These are phyloP conservation scores for Neofusicoccum kwambonambiense DNA, from an alignment of 2,329 filamentous ascomycete genomes.

Conservation along the genomic window DNA sequence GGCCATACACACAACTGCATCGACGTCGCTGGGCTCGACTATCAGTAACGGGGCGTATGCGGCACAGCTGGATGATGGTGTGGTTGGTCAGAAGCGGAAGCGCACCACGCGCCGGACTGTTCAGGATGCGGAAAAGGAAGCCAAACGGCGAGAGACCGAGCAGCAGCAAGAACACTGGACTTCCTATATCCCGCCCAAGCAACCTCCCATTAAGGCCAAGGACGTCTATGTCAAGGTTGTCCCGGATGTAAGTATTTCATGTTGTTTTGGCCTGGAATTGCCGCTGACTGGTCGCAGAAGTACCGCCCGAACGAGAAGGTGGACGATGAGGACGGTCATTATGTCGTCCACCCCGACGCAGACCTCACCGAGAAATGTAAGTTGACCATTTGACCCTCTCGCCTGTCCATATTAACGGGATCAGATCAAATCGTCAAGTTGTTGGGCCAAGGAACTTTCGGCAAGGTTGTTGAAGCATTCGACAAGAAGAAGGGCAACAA, in stretches of 20 bases:
- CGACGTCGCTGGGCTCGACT: conserved; percentile 77
- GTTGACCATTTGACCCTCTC: conserved; percentile 31
- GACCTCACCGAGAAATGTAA: conserved; percentile 86
- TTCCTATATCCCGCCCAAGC: conserved; percentile 81
- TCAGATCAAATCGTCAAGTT: conserved; percentile 84
- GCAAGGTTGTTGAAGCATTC: conserved; percentile 92
- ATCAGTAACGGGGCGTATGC: conserved; percentile 62
- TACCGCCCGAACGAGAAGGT: conserved; percentile 65
- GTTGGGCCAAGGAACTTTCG: conserved; percentile 95
- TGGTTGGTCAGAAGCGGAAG: conserved; percentile 85
- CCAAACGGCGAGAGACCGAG: conserved; percentile 66
- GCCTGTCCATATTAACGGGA: conserved; percentile 21
- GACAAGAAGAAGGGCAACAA: conserved; percentile 74
- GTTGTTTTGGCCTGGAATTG: conserved; percentile 15
- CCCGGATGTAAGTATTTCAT: conserved; percentile 52
- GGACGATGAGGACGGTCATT: conserved; percentile 96
- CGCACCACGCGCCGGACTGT: conserved; percentile 75
- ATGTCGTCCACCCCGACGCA: conserved; percentile 85
- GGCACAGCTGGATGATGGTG: conserved; percentile 57
- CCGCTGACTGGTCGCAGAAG: conserved; percentile 35
- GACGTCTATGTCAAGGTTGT: conserved; percentile 59
- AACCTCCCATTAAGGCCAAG: conserved; percentile 85
- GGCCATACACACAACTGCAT: conserved; percentile 77
- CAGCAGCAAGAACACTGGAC: conserved; percentile 66
- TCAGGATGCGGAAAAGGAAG: conserved; percentile 73